Conservation (phyloP, 257 asterid genomes). For the Solanum chmielewskii region DNA sequence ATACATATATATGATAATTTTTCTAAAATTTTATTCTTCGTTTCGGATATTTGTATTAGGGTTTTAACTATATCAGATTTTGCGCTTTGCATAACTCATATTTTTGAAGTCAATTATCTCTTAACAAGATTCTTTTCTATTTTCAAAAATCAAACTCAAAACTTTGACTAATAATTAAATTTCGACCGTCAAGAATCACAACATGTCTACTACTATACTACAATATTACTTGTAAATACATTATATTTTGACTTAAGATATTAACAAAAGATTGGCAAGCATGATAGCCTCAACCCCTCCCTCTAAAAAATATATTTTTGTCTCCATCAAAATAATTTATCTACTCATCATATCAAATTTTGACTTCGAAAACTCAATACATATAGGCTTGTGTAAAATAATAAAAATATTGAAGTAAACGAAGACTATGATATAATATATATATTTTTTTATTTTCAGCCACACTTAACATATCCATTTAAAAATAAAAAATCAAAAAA, state of each 20-base stretch:
- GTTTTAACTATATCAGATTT: neutral
- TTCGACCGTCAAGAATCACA: neutral
- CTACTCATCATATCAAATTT: neutral
- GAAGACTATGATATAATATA: neutral
- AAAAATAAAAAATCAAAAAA: neutral
- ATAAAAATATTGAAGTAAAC: neutral
- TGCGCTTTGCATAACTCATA: neutral
- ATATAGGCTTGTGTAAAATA: neutral
- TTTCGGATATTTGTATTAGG: fast-evolving
- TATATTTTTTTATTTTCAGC: neutral
- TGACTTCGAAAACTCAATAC: neutral
- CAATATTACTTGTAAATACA: neutral
- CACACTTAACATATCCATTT: neutral
- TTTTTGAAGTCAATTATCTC: neutral
- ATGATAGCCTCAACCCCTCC: neutral
- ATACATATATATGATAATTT: neutral
- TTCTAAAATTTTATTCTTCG: neutral
- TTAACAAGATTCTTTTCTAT: neutral
- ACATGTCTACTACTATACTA: neutral
- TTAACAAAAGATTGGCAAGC: neutral
- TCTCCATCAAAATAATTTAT: neutral
- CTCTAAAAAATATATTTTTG: neutral
- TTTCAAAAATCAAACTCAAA: neutral
- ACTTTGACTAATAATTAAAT: neutral
- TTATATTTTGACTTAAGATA: neutral